Conservation (phyloP, 1,284 basidiomycete species). For the Ganoderma lingzhi region DNA sequence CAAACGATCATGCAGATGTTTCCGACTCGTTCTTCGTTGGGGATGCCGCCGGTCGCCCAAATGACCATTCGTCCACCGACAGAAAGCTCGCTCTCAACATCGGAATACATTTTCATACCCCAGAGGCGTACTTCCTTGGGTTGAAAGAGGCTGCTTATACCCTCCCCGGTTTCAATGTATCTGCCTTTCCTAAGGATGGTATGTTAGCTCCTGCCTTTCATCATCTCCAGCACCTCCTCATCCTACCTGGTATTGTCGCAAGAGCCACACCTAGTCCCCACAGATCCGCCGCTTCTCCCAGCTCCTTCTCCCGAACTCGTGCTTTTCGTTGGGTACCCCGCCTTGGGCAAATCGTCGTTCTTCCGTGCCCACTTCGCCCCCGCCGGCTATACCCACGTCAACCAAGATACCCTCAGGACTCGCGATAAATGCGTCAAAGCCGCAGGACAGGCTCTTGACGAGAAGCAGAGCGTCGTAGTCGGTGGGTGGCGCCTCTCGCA, state of each 20-base stretch:
- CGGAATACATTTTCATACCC: conserved; percentile 76
- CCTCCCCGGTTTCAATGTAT: conserved; percentile 68
- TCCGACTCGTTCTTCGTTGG: conserved; percentile 81
- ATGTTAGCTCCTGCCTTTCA: conserved; percentile 22
- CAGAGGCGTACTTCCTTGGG: conserved; percentile 82
- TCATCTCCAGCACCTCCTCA: neutral
- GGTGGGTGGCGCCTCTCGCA: conserved; percentile 57
- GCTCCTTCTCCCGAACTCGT: conserved; percentile 64
- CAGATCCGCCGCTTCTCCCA: conserved; percentile 67
- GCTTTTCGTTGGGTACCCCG: conserved; percentile 89
- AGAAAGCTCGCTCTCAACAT: conserved; percentile 87
- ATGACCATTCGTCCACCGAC: conserved; percentile 84
- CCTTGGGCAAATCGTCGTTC: conserved; percentile 88
- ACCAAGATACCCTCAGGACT: conserved; percentile 84
- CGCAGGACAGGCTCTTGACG: conserved; percentile 62
- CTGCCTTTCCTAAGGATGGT: conserved; percentile 54
- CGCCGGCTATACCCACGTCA: conserved; percentile 80
- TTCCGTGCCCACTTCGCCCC: conserved; percentile 76
- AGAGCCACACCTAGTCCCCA: conserved; percentile 71
- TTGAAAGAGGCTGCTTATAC: conserved; percentile 53
- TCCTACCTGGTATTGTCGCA: conserved; percentile 13
- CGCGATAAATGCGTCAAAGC: conserved; percentile 79
- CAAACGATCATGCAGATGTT: conserved; percentile 60
- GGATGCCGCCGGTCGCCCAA: conserved; percentile 85
- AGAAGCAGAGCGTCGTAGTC: conserved; percentile 76